Evolutionary conservation across 2,329 filamentous ascomycete species (phyloP).

Genomic region (Aspergillus sp.): DNA sequence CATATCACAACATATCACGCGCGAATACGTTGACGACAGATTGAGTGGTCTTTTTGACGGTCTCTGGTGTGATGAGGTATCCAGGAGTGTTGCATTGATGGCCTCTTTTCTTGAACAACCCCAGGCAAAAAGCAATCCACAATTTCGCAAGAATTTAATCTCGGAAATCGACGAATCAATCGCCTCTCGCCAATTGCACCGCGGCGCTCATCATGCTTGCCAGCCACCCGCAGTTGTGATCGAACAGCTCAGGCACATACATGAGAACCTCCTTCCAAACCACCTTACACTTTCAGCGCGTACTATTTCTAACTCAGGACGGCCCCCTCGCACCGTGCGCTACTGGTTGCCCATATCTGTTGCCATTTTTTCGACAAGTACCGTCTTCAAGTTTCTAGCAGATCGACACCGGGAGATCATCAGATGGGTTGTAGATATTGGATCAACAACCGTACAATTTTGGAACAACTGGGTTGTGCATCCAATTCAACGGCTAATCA

Average conservation of each 20-base stretch:
- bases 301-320: conserved; percentile 66
- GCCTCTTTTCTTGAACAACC: conserved; percentile 75
- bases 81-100: conserved; percentile 80
- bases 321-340: conserved; percentile 70
- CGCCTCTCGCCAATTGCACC: conserved; percentile 31
- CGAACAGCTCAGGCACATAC: conserved; percentile 53
- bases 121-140: conserved; percentile 59
- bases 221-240: conserved; percentile 42
- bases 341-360: conserved; percentile 82
- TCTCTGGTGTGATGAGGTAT: conserved; percentile 72
- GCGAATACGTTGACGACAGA: conserved; percentile 53
- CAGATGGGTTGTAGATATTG: conserved; percentile 76
- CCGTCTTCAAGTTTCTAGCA: conserved; percentile 74
- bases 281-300: conserved; percentile 60
- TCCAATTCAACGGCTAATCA: conserved; percentile 76
- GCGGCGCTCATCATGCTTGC: conserved; percentile 11
- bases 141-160: conserved; percentile 57
- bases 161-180: conserved; percentile 61
- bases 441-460: conserved; percentile 78
- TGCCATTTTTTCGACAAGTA: conserved; percentile 78
- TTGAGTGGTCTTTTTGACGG: conserved; percentile 40
- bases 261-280: conserved; percentile 66
- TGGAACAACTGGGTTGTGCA: conserved; percentile 96
- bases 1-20: conserved; percentile 64
- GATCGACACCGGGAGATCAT: conserved; percentile 74